Evolutionary conservation across 371 early-diverging fungal species (phyloP).

Genomic region (Batrachochytrium dendrobatidis): DNA sequence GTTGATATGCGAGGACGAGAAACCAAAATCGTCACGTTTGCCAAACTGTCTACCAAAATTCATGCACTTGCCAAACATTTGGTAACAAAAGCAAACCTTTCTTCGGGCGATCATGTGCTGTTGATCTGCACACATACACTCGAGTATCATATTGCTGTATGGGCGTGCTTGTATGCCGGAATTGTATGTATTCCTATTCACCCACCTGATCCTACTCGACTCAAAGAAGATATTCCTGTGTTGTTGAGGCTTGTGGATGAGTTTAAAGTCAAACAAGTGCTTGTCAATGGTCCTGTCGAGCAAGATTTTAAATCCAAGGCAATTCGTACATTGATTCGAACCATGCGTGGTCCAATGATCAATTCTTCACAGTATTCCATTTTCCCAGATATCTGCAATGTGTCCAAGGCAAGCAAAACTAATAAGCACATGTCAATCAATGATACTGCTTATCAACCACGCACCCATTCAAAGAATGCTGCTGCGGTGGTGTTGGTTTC

Average conservation of each 20-base stretch:
- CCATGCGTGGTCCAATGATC: too few species aligned
- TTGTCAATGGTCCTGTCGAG: constrained; percentile 59
- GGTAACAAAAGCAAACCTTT: constrained; percentile 46
- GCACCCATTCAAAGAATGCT: not conserved
- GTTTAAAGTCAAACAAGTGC: constrained; percentile 46
- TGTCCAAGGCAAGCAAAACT: constrained; percentile 51
- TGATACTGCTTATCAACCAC: constrained; percentile 13
- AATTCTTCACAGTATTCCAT: too few species aligned
- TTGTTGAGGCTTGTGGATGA: constrained; percentile 55
- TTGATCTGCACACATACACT: constrained; percentile 63
- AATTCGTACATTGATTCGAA: not conserved
- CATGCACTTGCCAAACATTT: constrained; percentile 58
- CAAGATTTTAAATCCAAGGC: constrained; percentile 41
- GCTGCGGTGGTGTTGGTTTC: constrained; percentile 50
- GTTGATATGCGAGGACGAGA: constrained; percentile 55
- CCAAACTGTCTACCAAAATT: constrained; percentile 61
- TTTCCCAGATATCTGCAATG: constrained; percentile 34
- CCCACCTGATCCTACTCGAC: constrained; percentile 54
- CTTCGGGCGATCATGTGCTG: constrained; percentile 54
- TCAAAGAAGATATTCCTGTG: constrained; percentile 60
- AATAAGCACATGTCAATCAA: constrained; percentile 49
- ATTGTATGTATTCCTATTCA: constrained; percentile 65
- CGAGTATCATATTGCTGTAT: constrained; percentile 66
- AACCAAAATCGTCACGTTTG: constrained; percentile 57
- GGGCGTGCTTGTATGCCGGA: constrained; percentile 74